Conservation (phyloP, 2,329 filamentous ascomycete species). For the Epicoccum sorghinum region DNA sequence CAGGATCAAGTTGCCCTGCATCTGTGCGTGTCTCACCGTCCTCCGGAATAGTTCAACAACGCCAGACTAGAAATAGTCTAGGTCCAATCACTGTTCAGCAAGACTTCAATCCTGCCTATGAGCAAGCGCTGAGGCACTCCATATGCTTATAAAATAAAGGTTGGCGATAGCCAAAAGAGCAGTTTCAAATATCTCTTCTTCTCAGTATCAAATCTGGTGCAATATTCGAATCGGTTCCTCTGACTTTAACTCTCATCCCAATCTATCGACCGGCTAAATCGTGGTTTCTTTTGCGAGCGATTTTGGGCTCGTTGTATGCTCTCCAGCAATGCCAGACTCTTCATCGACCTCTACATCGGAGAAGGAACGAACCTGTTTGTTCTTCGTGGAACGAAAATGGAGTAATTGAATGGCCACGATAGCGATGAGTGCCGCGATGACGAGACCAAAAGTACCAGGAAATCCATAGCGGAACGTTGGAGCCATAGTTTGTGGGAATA, state of each 20-base stretch:
- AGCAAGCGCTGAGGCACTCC: neutral
- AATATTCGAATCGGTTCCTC: too few species aligned
- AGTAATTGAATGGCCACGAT: neutral
- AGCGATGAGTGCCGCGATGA: neutral
- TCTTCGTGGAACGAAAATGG: neutral
- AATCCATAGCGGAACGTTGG: conserved; percentile 2
- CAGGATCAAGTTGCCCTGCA: too few species aligned
- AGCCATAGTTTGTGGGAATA: conserved; percentile 5
- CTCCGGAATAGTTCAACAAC: neutral
- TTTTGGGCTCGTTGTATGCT: too few species aligned
- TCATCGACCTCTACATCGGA: neutral
- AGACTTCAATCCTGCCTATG: neutral
- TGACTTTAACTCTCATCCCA: too few species aligned
- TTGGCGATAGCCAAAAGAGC: neutral
- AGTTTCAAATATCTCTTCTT: too few species aligned
- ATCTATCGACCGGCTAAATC: too few species aligned
- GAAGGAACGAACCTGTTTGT: neutral
- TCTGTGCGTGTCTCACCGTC: neutral
- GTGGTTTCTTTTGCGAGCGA: too few species aligned
- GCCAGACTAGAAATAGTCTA: neutral
- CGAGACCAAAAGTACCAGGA: conserved; percentile 1
- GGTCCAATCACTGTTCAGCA: neutral
- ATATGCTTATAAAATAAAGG: neutral
- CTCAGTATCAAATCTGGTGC: too few species aligned
- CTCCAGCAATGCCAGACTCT: neutral